A percentile compares a stretch with the other conserved stretches of the same genome.
Conservation (phyloP, 2,329 filamentous ascomycete genomes). For the Hypoxylon sp. region DNA sequence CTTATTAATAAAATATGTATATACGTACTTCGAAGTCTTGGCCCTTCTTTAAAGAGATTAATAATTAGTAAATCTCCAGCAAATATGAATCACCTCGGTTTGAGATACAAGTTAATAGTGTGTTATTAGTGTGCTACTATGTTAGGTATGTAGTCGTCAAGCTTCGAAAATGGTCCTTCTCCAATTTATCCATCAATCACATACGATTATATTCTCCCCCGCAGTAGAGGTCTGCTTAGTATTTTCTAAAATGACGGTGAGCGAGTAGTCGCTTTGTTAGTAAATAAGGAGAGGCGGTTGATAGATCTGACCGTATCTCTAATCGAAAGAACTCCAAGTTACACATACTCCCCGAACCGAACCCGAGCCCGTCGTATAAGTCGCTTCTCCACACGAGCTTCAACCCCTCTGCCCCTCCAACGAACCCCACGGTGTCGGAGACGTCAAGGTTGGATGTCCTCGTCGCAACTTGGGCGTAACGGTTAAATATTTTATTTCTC, state of each 20-base stretch:
- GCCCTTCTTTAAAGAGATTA: no score
- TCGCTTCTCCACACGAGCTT: conserved; percentile 22
- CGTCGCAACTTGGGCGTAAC: neutral
- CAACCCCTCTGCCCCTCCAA: conserved; percentile 31
- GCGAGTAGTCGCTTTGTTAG: no score
- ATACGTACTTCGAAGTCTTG: neutral
- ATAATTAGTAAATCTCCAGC: no score
- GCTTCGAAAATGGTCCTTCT: conserved; percentile 26
- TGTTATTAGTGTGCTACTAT: conserved; percentile 1
- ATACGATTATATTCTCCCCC: conserved; percentile 16
- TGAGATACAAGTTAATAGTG: conserved; percentile 4
- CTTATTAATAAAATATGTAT: neutral
- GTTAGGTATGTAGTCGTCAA: neutral
- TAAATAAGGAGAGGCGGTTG: neutral
- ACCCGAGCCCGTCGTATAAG: conserved; percentile 32
- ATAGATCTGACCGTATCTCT: conserved; percentile 21
- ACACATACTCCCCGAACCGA: conserved; percentile 21
- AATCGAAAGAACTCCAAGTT: conserved; percentile 14
- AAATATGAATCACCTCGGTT: conserved; percentile 12
- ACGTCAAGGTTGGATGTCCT: conserved; percentile 13
- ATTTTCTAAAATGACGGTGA: conserved; percentile 15
- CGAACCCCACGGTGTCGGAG: conserved; percentile 43
- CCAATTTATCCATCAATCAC: conserved; percentile 56
- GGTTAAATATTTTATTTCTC: conserved; percentile 17
- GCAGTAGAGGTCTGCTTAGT: neutral